phyloP scores from a whole-genome alignment of 495 filamentous ascomycete species.

The Hyphodiscus hymeniophilus region DNA sequence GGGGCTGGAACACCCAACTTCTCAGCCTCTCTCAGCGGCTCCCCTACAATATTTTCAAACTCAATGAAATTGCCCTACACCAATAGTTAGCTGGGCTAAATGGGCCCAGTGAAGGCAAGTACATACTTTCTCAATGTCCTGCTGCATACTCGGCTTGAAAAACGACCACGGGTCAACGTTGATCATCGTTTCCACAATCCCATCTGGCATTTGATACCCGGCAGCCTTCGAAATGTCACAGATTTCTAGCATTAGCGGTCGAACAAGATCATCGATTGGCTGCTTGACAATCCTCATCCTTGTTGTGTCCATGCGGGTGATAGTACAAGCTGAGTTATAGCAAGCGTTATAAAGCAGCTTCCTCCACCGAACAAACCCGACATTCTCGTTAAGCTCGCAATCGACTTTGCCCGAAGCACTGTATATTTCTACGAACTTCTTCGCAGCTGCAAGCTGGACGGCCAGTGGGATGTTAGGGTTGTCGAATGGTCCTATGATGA shows the following conservation, averaged over 20 bases:
- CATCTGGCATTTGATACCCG: constrained; percentile 38
- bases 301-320: constrained; percentile 40
- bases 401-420: constrained; percentile 25
- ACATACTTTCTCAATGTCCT: constrained; percentile 36
- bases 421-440: constrained; percentile 34
- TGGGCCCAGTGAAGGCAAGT: constrained; percentile 21
- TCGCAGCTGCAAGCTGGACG: neutral
- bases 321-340: constrained; percentile 37
- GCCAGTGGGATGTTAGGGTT: constrained; percentile 24
- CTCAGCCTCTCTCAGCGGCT: constrained; percentile 41
- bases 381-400: constrained; percentile 27
- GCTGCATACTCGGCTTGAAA: constrained; percentile 49
- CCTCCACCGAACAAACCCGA: constrained; percentile 35
- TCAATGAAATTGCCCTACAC: constrained; percentile 42
- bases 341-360: constrained; percentile 45
- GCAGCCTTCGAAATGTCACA: constrained; percentile 19
- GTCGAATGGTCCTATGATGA: constrained; percentile 38
- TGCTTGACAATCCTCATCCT: constrained; percentile 23
- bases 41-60: constrained; percentile 44
- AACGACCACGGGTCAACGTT: constrained; percentile 33
- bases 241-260: constrained; percentile 20
- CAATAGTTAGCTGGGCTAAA: neutral
- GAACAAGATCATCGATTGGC: constrained; percentile 18
- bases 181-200: constrained; percentile 43
- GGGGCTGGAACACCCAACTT: constrained; percentile 34